Evolutionary conservation across 352 stramenopile species (phyloP).

Genomic region (Phytophthora ramorum): DNA sequence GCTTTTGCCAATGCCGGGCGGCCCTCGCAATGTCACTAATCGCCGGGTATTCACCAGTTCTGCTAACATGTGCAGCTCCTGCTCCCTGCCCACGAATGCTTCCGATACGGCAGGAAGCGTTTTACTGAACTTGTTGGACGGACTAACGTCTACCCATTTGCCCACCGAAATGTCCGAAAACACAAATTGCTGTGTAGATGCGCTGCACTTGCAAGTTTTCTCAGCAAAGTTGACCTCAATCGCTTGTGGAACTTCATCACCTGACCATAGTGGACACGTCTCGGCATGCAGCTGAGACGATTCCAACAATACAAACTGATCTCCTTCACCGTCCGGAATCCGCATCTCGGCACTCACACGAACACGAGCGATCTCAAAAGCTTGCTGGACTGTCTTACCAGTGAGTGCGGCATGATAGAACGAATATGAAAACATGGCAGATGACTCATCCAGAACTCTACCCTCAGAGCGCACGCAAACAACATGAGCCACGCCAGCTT

Average conservation of each 20-base stretch:
- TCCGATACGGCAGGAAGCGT: slow-evolving; percentile 71
- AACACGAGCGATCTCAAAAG: slow-evolving; percentile 77
- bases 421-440: slow-evolving; percentile 78
- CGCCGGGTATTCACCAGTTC: slow-evolving; percentile 63
- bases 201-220: slow-evolving; percentile 63
- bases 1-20: slow-evolving; percentile 81
- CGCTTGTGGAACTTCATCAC: slow-evolving; percentile 30
- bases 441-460: slow-evolving; percentile 72
- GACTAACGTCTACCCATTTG: slow-evolving; percentile 80
- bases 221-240: slow-evolving; percentile 62
- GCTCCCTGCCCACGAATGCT: slow-evolving; percentile 78
- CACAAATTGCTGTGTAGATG: slow-evolving; percentile 60
- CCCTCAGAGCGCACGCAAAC: slow-evolving; percentile 80
- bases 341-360: slow-evolving; percentile 78
- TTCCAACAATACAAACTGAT: slow-evolving; percentile 83
- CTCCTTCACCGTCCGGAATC: slow-evolving; percentile 62
- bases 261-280: slow-evolving; percentile 49
- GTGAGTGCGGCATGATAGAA: slow-evolving; percentile 82
- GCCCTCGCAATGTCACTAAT: slow-evolving; percentile 76
- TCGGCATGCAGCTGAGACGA: slow-evolving; percentile 69
- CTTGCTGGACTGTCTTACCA: slow-evolving; percentile 77
- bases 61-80: slow-evolving; percentile 76
- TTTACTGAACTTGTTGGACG: slow-evolving; percentile 72
- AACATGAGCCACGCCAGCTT: slow-evolving; percentile 77
- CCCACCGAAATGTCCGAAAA: slow-evolving; percentile 77